Evolutionary conservation across 2,329 filamentous ascomycete species (phyloP), one percentile per base, ranked within the genome.

Genomic region (Colletotrichum tanaceti): DNA sequence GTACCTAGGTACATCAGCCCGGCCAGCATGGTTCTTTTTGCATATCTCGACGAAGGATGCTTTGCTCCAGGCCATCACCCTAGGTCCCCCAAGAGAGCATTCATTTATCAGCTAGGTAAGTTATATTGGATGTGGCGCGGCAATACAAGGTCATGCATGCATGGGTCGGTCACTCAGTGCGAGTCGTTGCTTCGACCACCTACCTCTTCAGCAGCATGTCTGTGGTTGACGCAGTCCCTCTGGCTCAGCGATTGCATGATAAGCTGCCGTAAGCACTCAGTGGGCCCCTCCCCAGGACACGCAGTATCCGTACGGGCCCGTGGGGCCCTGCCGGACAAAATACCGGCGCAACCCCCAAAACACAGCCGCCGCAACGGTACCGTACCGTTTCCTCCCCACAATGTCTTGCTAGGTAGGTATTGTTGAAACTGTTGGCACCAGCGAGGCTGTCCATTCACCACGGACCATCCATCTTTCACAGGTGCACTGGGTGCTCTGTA

Each of bases 401-500:
- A 61, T 66, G 66, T 69, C 66, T 66, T 59, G 57, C 43, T 9
- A n/a, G n/a, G n/a, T n/a, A n/a, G n/a, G n/a, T n/a, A 54, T 49
- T 68, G 47, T 68, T 68, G 65, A 68, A 65, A 65, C 63, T 69
- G 62, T 52, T 69, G 61, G 57, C 66, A 35, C 50, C 62, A 53
- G 47, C 54, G 47, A 66, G 62, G 55, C 66, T 66, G 62, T 60
- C 62, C 35, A 44, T 54, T 55, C 55, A 55, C 66, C 62, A 65
- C 62, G 50, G 66, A 20, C 66, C 62, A 69, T 69, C 57, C 32
- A 49, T 43, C 66, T 69, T 61, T 65, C 66, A 65, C 62, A n/a
- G n/a, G n/a, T 35, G 28, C 32, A 7, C 32, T 10, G 32, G 32
- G 32, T 9, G 10, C 32, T 35, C 32, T 35, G 32, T 10, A 35